Percentiles rank a stretch among this genome's conserved stretches.
Evolutionary conservation across 352 stramenopile genomes (phyloP).

Genomic region (Paralagenidium karlingii): DNA sequence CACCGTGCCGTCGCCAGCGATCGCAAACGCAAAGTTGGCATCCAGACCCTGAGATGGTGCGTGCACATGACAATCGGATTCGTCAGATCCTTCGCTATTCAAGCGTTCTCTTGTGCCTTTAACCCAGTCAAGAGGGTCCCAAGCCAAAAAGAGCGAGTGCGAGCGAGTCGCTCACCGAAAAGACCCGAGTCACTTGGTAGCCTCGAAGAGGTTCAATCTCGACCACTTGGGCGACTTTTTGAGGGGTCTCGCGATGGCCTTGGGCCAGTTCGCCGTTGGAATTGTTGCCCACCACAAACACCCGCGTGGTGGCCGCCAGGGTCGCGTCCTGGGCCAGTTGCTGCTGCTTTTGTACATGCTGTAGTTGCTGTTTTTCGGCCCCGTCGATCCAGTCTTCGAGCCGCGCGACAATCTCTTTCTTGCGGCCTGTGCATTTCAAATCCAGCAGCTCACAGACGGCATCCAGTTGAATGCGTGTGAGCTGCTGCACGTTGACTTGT

Average conservation of each 20-base stretch:
- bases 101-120: too few species aligned
- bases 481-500: slow-evolving; percentile 27
- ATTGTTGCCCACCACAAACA: slow-evolving; percentile 61
- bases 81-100: too few species aligned
- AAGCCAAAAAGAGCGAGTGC: too few species aligned
- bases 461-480: slow-evolving; percentile 39
- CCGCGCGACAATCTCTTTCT: slow-evolving; percentile 39
- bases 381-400: slow-evolving; percentile 66
- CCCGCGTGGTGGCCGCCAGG: slow-evolving; percentile 37
- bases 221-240: slow-evolving; percentile 9
- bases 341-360: slow-evolving; percentile 16
- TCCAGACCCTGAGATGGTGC: slow-evolving; percentile 47
- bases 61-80: too few species aligned
- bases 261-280: slow-evolving; percentile 48
- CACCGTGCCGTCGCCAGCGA: slow-evolving; percentile 66
- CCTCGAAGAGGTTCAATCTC: slow-evolving; percentile 48
- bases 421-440: slow-evolving; percentile 31
- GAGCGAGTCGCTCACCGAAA: slow-evolving; percentile 39
- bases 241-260: slow-evolving; percentile 28
- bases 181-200: slow-evolving; percentile 20
- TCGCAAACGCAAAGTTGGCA: slow-evolving; percentile 62
- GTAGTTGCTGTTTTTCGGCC: slow-evolving; percentile 22
- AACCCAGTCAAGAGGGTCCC: too few species aligned
- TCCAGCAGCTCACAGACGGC: slow-evolving; percentile 43
- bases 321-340: slow-evolving; percentile 24